Evolutionary conservation across 108 stramenopile genomes (phyloP).

Genomic region (Bacterosira constricta): DNA sequence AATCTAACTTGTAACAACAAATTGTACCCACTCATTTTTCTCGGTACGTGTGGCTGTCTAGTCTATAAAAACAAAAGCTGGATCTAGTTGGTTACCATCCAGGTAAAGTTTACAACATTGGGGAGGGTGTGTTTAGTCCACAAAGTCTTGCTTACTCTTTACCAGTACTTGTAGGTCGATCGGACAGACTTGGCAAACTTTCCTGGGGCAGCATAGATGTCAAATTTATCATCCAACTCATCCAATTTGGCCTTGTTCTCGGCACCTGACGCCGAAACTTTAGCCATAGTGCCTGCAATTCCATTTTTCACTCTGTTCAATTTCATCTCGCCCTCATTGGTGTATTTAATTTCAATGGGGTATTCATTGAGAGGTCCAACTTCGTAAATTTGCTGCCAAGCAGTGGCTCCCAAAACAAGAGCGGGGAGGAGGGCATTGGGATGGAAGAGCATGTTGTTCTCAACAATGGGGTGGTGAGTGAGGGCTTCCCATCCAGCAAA

Average conservation of each 20-base stretch:
- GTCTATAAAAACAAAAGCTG: too few species aligned
- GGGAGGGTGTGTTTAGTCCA: too few species aligned
- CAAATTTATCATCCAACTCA: conserved; percentile 34
- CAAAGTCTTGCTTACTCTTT: too few species aligned
- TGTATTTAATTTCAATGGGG: conserved; percentile 60
- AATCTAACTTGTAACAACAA: too few species aligned
- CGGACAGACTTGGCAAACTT: background rate
- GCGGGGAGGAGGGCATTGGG: conserved; percentile 72
- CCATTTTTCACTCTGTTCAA: conserved; percentile 39
- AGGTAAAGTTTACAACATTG: too few species aligned
- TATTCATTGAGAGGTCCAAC: conserved; percentile 45
- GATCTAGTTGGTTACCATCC: too few species aligned
- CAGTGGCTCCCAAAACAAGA: conserved; percentile 59
- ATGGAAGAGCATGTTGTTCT: conserved; percentile 81
- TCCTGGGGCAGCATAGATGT: conserved; percentile 21
- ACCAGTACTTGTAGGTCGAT: conserved; percentile 38
- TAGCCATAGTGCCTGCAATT: background rate
- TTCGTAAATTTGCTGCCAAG: conserved; percentile 68
- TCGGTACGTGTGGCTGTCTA: too few species aligned
- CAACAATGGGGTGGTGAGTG: conserved; percentile 76
- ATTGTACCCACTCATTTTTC: too few species aligned
- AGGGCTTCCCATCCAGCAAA: conserved; percentile 77
- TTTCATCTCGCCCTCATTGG: conserved; percentile 62
- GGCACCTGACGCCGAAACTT: conserved; percentile 7
- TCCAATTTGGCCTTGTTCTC: conserved; percentile 8